Conservation (phyloP, 306 rosid genomes). For the Leucaena leucocephala region DNA sequence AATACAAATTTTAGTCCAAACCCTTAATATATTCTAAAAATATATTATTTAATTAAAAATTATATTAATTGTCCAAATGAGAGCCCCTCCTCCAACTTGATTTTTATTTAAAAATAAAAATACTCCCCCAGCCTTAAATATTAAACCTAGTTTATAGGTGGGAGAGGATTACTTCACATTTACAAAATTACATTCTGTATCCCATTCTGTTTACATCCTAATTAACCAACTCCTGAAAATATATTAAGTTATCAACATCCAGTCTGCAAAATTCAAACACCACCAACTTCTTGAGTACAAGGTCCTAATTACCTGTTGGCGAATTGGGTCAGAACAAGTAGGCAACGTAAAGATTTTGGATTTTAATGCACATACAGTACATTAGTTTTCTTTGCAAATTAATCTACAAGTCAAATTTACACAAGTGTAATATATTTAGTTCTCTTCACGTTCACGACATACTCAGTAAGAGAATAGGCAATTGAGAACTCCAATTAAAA, state of each 20-base stretch:
- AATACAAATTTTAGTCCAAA: too few species aligned
- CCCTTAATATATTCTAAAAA: too few species aligned
- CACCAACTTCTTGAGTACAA: background rate
- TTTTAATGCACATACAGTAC: slow-evolving; percentile 14
- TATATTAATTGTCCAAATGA: background rate
- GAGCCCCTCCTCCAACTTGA: background rate
- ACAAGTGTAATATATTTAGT: slow-evolving; percentile 7
- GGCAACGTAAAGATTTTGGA: slow-evolving; percentile 3
- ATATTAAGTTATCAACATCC: background rate
- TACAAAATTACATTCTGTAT: background rate
- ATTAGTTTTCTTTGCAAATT: slow-evolving; percentile 11
- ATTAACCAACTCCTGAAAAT: background rate
- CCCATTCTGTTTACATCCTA: background rate
- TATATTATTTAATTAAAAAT: too few species aligned
- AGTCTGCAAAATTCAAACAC: slow-evolving; percentile 24
- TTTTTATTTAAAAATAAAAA: background rate
- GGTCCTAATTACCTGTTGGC: background rate
- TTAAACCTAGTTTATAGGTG: too few species aligned
- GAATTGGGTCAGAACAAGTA: background rate
- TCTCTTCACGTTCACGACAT: slow-evolving; percentile 6
- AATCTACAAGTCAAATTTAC: slow-evolving; percentile 18
- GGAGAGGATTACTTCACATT: background rate
- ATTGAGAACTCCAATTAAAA: background rate
- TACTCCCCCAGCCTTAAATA: too few species aligned
- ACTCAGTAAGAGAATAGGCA: background rate